These are phyloP conservation scores for Gracilaria gracilis DNA, from an alignment of 23 red algal species.

Conservation along the genomic window DNA sequence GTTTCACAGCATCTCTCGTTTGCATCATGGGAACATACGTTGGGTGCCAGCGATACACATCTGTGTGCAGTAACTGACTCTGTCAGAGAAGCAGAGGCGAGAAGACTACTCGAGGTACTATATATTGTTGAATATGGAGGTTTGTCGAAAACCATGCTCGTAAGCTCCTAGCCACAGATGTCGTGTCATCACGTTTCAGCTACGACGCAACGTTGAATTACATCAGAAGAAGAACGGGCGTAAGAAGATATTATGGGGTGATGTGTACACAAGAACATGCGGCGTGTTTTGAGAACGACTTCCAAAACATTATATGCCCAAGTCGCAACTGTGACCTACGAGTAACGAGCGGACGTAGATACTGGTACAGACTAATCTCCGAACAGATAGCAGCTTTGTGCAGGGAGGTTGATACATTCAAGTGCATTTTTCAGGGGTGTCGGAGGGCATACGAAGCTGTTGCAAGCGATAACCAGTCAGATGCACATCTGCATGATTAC, in stretches of 20 bases:
- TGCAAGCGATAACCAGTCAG: neutral
- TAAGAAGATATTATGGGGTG: neutral
- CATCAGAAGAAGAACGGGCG: neutral
- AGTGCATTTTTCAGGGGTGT: neutral
- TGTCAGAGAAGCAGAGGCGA: constrained; percentile 10
- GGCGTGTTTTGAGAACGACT: neutral
- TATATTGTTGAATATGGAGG: neutral
- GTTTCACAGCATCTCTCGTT: neutral
- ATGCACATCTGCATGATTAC: neutral
- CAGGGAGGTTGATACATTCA: neutral
- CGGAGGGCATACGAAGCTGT: neutral
- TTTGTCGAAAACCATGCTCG: constrained; percentile 1
- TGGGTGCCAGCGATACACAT: neutral
- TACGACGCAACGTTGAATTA: neutral
- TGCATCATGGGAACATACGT: neutral
- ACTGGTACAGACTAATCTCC: constrained; percentile 14
- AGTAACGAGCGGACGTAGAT: neutral
- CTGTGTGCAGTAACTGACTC: neutral
- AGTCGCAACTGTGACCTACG: neutral
- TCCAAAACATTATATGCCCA: neutral
- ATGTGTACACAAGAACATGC: constrained; percentile 13
- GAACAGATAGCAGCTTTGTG: constrained; percentile 8
- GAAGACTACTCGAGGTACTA: neutral
- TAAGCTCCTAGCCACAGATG: neutral
- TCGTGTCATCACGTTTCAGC: neutral